A percentile compares a stretch with the other conserved stretches of the same genome.
phyloP scores from a whole-genome alignment of 306 rosid genomes.

The Boehmeria nivea region DNA sequence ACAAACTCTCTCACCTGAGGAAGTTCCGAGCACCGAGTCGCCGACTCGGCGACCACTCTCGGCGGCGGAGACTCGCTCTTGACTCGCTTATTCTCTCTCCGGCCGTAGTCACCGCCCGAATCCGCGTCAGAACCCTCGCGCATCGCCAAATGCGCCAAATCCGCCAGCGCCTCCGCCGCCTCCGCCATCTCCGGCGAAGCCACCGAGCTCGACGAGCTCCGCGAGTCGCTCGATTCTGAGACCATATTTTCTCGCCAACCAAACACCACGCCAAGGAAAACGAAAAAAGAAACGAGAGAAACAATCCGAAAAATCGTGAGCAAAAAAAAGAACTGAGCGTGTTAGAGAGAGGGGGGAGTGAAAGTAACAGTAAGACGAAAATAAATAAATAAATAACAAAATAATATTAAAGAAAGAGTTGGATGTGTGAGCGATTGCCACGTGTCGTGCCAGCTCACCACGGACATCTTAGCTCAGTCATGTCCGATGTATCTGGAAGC shows the following conservation, averaged over 20 bases:
- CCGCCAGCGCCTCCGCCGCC: conserved; percentile 93
- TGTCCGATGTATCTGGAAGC: conserved; percentile 34
- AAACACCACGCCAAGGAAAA: not conserved
- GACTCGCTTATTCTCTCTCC: conserved; percentile 31
- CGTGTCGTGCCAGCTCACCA: conserved; percentile 52
- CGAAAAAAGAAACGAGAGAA: not conserved
- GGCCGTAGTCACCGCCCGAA: conserved; percentile 26
- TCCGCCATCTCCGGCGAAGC: conserved; percentile 20
- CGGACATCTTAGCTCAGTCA: conserved; percentile 30
- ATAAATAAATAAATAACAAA: conserved; percentile 17
- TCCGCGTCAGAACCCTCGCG: conserved; percentile 28
- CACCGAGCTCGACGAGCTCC: conserved; percentile 13
- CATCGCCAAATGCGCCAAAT: conserved; percentile 62
- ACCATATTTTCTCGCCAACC: conserved; percentile 26
- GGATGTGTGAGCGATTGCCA: conserved; percentile 34
- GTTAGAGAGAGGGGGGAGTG: conserved; percentile 2
- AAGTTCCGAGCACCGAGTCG: conserved; percentile 32
- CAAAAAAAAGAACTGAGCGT: too few relatives aligned
- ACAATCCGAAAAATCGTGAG: not conserved
- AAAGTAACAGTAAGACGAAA: not conserved
- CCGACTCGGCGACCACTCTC: conserved; percentile 23
- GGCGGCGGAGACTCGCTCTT: conserved; percentile 41
- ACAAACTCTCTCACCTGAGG: conserved; percentile 29
- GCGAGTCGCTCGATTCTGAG: conserved; percentile 23
- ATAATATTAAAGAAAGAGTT: conserved; percentile 17